Evolutionary conservation across 31 red algal species (phyloP).

Genomic region (Odonthalia washingtoniensis): DNA sequence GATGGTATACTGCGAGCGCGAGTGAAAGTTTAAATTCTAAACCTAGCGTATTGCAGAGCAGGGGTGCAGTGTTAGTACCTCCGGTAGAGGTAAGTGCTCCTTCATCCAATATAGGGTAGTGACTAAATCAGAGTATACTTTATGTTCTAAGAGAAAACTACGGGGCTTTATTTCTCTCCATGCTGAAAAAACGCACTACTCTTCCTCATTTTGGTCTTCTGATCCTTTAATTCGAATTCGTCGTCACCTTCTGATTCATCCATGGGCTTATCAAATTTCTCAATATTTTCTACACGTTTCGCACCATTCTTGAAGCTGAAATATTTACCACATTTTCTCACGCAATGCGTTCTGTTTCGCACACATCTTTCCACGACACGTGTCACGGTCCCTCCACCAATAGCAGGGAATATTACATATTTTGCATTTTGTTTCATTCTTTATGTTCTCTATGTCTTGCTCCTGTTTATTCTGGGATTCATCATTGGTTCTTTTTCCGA

Average conservation of each 20-base stretch:
- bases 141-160: no score
- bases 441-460: background rate
- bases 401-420: background rate
- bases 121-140: no score
- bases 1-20: background rate
- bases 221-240: no score
- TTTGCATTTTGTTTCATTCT: background rate
- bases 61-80: background rate
- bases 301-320: background rate
- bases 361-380: background rate
- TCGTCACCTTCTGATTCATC: no score
- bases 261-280: no score
- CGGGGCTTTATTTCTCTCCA: background rate
- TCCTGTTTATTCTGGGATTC: background rate
- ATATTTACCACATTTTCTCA: background rate
- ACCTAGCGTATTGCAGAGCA: background rate
- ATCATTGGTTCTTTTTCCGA: background rate
- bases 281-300: background rate
- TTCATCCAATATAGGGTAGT: constrained; percentile 23
- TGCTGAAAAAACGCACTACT: background rate
- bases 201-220: background rate
- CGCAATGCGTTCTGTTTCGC: background rate
- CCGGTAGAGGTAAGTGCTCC: constrained; percentile 21
- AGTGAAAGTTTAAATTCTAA: background rate
- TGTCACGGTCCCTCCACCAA: constrained; percentile 40